Percentiles rank a stretch among this genome's conserved stretches.
These are phyloP conservation scores for Coniochaeta sp. DNA, from an alignment of 2,329 filamentous ascomycete species.

Conservation along the genomic window DNA sequence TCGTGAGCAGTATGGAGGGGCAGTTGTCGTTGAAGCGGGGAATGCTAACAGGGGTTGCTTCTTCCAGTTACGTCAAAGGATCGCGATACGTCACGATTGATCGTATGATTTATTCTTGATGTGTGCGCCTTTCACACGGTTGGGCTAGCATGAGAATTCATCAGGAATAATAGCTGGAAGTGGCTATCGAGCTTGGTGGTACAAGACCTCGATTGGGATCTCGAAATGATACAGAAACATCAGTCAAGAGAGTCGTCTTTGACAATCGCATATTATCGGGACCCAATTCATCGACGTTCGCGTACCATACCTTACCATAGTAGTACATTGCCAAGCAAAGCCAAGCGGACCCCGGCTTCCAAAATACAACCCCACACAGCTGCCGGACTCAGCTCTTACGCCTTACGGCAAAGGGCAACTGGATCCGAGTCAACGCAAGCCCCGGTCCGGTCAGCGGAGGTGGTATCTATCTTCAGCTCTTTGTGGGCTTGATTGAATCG, in stretches of 20 bases:
- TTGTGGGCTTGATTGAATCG: no score
- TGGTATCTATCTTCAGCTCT: neutral
- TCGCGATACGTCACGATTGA: neutral
- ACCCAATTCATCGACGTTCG: no score
- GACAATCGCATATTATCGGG: no score
- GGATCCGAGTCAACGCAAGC: neutral
- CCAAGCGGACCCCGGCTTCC: neutral
- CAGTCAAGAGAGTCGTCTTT: no score
- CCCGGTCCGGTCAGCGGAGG: neutral
- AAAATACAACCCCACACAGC: neutral
- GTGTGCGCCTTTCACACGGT: neutral
- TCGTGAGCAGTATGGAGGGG: constrained; percentile 2
- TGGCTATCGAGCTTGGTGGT: no score
- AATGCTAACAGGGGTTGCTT: neutral
- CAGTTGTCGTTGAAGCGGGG: constrained; percentile 2
- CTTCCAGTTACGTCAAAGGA: neutral
- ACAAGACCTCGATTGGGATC: neutral
- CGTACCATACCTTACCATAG: no score
- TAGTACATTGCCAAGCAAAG: neutral
- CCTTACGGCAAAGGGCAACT: neutral
- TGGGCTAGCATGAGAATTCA: neutral
- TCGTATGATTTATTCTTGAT: neutral
- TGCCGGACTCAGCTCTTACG: neutral
- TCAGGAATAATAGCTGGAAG: no score
- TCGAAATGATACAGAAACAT: no score